A percentile compares a stretch with the other conserved stretches of the same genome.
Conservation (phyloP, 306 rosid genomes). For the Casuarina equisetifolia region DNA sequence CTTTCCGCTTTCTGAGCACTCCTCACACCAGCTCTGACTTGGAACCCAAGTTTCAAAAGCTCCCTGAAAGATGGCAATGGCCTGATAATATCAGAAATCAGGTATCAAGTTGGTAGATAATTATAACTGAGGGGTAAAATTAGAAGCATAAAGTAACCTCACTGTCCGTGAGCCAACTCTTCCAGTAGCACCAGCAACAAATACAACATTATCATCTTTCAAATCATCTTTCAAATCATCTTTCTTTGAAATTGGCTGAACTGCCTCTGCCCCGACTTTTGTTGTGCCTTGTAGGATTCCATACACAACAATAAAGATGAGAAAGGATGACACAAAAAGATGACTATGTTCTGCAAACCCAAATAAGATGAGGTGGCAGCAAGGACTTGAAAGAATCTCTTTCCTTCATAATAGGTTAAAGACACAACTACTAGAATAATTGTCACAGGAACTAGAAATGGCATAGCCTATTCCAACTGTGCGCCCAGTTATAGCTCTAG, state of each 20-base stretch:
- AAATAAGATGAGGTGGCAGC: neutral
- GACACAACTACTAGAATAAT: neutral
- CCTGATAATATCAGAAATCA: constrained; percentile 24
- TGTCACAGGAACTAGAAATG: neutral
- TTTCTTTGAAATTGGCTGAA: constrained; percentile 42
- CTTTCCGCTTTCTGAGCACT: constrained; percentile 66
- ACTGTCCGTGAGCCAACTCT: constrained; percentile 93
- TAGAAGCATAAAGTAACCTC: constrained; percentile 49
- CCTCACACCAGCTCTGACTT: constrained; percentile 86
- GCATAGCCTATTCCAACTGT: neutral
- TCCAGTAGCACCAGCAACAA: constrained; percentile 99
- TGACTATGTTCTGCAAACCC: constrained; percentile 9
- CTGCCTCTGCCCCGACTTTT: constrained; percentile 36
- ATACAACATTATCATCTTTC: constrained; percentile 73
- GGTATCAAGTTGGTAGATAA: constrained; percentile 4
- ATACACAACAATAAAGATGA: constrained; percentile 23
- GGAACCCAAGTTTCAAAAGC: constrained; percentile 91
- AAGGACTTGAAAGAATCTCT: neutral
- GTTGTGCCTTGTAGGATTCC: constrained; percentile 48
- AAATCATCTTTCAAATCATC: constrained; percentile 41
- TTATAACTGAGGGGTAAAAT: constrained; percentile 12
- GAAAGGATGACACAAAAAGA: neutral
- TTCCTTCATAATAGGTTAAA: neutral
- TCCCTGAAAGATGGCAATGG: constrained; percentile 59
- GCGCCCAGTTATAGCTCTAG: neutral